Evolutionary conservation across 2,329 filamentous ascomycete species (phyloP), one percentile per base, ranked within the genome.

Genomic region (Spiromastix sp.): DNA sequence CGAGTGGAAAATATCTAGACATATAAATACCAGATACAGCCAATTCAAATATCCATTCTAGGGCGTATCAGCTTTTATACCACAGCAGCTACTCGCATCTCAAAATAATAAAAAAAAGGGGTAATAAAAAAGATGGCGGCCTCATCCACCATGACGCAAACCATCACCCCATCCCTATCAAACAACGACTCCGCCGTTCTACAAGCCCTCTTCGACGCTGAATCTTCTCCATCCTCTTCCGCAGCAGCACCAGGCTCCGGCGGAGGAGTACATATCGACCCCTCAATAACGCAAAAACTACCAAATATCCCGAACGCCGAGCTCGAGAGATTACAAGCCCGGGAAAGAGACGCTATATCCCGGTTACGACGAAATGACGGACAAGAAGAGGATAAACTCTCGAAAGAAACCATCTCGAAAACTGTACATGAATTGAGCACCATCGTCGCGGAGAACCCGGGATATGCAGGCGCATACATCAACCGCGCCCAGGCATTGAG

Each of bases 401-500:
- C 50, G 10, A 36, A 17, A 10, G 41, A 47, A 19, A 47, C 43
- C 3, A 49, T 64, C 26, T 32, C 54, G 15, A 44, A 48, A 3
- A 52, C 60, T 4, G 51, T 67, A 12, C 35, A 47, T 3, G 51
- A 57, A 8, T 49, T 75, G 6, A 55, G 63, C 21, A 42, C 44
- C 2, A 54, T 74, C 4, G 60, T 73, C 32, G 33, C 42, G 0
- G 37, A 56, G 8, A 42, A 66, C 11, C 66, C 68, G 4, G 50
- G 52, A 5, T 77, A 75, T 41, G 67, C 72, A 2, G 67, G 70
- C 5, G 68, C 68, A 8, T 68, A 70, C 37, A 61, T 67, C 32
- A 76, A 77, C 42, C 64, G 71, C 28, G 73, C 73, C 2, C 72
- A 76, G 53, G 53, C 60, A 44, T 39, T 55, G 2, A 56, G 65